Evolutionary conservation across 2,329 filamentous ascomycete genomes (phyloP).

Genomic region (Pseudonectria foliicola): DNA sequence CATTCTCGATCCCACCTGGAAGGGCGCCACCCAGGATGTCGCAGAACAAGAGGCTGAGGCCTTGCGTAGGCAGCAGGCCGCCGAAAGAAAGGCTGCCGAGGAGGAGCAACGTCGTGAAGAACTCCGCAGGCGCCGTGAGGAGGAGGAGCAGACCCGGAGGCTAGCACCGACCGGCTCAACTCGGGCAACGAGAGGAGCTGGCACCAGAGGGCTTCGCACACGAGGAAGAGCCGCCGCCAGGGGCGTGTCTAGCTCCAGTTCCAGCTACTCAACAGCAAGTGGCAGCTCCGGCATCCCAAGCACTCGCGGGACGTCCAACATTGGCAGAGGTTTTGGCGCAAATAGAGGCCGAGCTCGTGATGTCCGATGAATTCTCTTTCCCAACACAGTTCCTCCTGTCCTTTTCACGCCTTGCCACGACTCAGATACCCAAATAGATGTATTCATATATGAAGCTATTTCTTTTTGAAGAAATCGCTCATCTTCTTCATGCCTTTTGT

Average conservation of each 20-base stretch:
- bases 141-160: constrained; percentile 42
- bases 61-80: constrained; percentile 64
- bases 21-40: constrained; percentile 80
- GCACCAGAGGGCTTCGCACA: constrained; percentile 23
- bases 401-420: constrained; percentile 10
- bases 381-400: background rate
- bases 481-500: constrained; percentile 94
- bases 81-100: constrained; percentile 68
- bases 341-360: constrained; percentile 28
- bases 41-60: constrained; percentile 81
- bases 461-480: constrained; percentile 86
- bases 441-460: constrained; percentile 22
- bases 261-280: constrained; percentile 22
- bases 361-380: constrained; percentile 17
- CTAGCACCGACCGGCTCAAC: constrained; percentile 21
- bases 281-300: constrained; percentile 21
- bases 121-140: constrained; percentile 54
- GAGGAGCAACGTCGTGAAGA: constrained; percentile 73
- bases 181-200: constrained; percentile 23
- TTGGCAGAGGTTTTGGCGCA: constrained; percentile 28
- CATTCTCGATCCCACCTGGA: constrained; percentile 81
- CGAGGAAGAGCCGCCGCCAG: constrained; percentile 23
- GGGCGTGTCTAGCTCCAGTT: constrained; percentile 12
- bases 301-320: constrained; percentile 28
- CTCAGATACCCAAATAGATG: constrained; percentile 25